phyloP scores from a whole-genome alignment of 1,139 yeast genomes.

The Suhomyces choctaworum region DNA sequence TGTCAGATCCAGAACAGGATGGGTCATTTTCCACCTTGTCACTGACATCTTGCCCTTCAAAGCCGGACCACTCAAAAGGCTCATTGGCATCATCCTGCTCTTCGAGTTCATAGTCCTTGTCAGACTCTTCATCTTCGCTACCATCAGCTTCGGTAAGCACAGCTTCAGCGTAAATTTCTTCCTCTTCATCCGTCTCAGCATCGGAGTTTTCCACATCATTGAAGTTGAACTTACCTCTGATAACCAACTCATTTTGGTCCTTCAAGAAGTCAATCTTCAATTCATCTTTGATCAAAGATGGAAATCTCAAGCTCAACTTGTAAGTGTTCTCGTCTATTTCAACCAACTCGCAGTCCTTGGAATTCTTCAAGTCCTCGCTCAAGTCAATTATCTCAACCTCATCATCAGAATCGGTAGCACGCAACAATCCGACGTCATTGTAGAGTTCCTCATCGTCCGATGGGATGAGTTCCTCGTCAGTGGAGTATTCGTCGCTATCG shows the following conservation, averaged over 20 bases:
- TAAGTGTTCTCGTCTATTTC: conserved; percentile 43
- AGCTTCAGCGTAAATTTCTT: conserved; percentile 11
- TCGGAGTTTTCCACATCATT: conserved; percentile 23
- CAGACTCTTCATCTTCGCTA: conserved; percentile 10
- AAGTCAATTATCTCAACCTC: conserved; percentile 44
- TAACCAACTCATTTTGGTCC: conserved; percentile 44
- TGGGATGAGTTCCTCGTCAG: conserved; percentile 38
- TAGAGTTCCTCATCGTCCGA: conserved; percentile 21
- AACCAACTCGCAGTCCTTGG: conserved; percentile 48
- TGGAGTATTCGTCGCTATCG: conserved; percentile 37
- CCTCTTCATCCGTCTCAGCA: conserved; percentile 3
- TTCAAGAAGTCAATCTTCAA: conserved; percentile 45
- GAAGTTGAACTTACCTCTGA: conserved; percentile 45
- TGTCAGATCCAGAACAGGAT: conserved; percentile 13
- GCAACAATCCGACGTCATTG: conserved; percentile 9
- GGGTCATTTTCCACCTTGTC: conserved; percentile 11
- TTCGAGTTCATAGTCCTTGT: conserved; percentile 13
- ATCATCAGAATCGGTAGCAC: conserved; percentile 28
- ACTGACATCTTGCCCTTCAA: conserved; percentile 15
- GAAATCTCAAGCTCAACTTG: conserved; percentile 46
- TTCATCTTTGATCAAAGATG: conserved; percentile 45
- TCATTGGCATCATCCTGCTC: conserved; percentile 11
- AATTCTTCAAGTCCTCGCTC: conserved; percentile 44
- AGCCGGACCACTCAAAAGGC: conserved; percentile 16
- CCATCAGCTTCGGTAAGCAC: conserved; percentile 10